These are phyloP conservation scores for Fistulifera pelliculosa DNA, from an alignment of 108 stramenopile genomes.

Conservation along the genomic window DNA sequence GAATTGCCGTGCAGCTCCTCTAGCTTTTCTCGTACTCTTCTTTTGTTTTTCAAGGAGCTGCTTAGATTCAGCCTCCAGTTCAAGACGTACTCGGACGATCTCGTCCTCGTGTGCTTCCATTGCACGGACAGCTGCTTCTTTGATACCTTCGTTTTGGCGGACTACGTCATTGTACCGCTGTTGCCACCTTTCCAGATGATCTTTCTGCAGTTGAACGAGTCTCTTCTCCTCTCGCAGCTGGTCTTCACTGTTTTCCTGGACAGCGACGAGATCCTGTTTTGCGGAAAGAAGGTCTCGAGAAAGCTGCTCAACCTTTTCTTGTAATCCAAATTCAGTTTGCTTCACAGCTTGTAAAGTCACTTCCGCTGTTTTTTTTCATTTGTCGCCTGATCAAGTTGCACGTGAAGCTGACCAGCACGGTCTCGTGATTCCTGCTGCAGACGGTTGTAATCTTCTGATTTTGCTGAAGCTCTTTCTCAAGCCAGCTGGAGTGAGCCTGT, in stretches of 20 bases:
- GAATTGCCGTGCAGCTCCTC: slow-evolving; percentile 12
- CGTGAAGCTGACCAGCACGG: slow-evolving; percentile 26
- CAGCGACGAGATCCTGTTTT: slow-evolving; percentile 32
- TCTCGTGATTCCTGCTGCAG: slow-evolving; percentile 25
- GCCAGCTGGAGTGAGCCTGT: slow-evolving; percentile 51
- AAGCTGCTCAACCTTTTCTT: slow-evolving; percentile 34
- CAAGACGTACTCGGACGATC: slow-evolving; percentile 17
- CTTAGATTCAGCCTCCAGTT: slow-evolving; percentile 29
- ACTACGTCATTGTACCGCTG: slow-evolving; percentile 29
- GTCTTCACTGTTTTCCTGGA: slow-evolving; percentile 28
- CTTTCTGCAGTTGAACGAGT: slow-evolving; percentile 54
- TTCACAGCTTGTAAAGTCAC: slow-evolving; percentile 20
- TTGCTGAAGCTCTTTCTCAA: slow-evolving; percentile 46
- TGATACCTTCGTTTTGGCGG: slow-evolving; percentile 36
- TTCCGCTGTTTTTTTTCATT: slow-evolving; percentile 25
- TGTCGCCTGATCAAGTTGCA: slow-evolving; percentile 23
- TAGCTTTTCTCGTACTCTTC: slow-evolving; percentile 37
- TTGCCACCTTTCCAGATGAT: slow-evolving; percentile 41
- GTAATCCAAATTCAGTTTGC: slow-evolving; percentile 14
- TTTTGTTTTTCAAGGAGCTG: slow-evolving; percentile 34
- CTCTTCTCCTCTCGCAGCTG: slow-evolving; percentile 47
- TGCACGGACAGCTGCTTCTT: slow-evolving; percentile 39
- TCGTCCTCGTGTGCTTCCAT: slow-evolving; percentile 24
- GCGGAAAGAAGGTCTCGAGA: slow-evolving; percentile 26
- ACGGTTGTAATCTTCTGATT: slow-evolving; percentile 21